Evolutionary conservation across 108 stramenopile species (phyloP).

Genomic region (Pinguiococcus pyrenoidosus): DNA sequence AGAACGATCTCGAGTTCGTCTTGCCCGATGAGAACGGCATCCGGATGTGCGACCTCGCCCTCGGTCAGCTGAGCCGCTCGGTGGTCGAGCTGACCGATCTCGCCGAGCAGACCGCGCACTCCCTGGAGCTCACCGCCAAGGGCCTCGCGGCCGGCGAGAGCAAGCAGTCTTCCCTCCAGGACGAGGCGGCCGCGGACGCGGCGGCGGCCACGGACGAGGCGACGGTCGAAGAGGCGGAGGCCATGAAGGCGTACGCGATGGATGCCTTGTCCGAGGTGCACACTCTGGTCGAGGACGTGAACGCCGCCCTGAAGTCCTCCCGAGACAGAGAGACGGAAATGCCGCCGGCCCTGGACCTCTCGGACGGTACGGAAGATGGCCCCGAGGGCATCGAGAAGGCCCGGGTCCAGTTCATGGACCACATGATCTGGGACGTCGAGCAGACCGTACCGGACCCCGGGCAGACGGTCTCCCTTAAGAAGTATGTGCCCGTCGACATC

Average conservation of each 20-base stretch:
- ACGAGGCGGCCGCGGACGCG: not conserved
- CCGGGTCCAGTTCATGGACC: slow-evolving; percentile 7
- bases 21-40: slow-evolving; percentile 13
- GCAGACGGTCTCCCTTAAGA: not conserved
- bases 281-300: no score
- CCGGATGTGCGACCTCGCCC: slow-evolving; percentile 6
- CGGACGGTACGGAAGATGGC: not conserved
- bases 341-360: not conserved
- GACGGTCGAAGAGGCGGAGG: no score
- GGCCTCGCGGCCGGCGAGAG: no score
- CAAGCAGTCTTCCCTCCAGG: not conserved
- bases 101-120: no score
- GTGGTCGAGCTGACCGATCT: slow-evolving; percentile 4
- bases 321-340: no score
- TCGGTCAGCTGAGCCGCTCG: slow-evolving; percentile 6
- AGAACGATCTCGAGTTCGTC: slow-evolving; percentile 10
- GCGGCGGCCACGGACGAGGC: not conserved
- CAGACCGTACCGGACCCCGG: slow-evolving; percentile 15
- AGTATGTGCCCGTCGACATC: slow-evolving; percentile 13
- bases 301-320: no score
- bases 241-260: no score
- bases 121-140: no score
- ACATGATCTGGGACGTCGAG: not conserved
- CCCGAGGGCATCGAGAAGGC: slow-evolving; percentile 1
- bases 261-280: no score